phyloP scores from a whole-genome alignment of 2,329 filamentous ascomycete species.

The Venturia carpophila region DNA sequence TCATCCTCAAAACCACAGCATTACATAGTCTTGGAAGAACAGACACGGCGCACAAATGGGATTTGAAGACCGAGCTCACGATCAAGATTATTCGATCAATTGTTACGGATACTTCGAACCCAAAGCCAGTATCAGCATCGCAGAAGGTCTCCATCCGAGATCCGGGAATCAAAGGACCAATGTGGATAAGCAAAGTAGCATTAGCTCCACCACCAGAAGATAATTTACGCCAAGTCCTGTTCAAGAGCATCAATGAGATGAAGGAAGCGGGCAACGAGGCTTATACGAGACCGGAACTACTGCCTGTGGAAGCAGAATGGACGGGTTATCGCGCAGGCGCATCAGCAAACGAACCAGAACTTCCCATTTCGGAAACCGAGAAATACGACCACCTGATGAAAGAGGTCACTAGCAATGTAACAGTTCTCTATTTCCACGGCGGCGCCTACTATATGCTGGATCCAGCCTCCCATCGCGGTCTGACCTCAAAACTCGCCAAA shows the following conservation, averaged over 20 bases:
- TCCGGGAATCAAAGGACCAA: slow-evolving; percentile 63
- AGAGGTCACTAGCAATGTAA: slow-evolving; percentile 56
- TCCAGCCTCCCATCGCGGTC: slow-evolving; percentile 57
- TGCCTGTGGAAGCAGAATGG: slow-evolving; percentile 64
- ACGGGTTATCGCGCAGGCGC: slow-evolving; percentile 52
- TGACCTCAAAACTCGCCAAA: slow-evolving; percentile 56
- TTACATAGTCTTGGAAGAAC: slow-evolving; percentile 61
- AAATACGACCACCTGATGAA: slow-evolving; percentile 61
- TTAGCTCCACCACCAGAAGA: slow-evolving; percentile 53
- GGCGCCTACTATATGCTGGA: slow-evolving; percentile 69
- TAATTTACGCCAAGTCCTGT: slow-evolving; percentile 46
- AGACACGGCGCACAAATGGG: slow-evolving; percentile 65
- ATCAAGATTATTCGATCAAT: slow-evolving; percentile 49
- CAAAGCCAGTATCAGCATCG: slow-evolving; percentile 47
- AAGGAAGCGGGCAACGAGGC: slow-evolving; percentile 32
- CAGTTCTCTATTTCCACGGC: slow-evolving; percentile 67
- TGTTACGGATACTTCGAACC: slow-evolving; percentile 26
- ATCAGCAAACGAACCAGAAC: slow-evolving; percentile 2
- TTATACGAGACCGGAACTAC: slow-evolving; percentile 46
- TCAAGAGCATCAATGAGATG: slow-evolving; percentile 51
- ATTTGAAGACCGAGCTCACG: slow-evolving; percentile 65
- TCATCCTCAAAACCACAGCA: slow-evolving; percentile 46
- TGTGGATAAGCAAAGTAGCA: slow-evolving; percentile 71
- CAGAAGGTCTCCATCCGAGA: slow-evolving; percentile 58
- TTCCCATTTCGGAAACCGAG: slow-evolving; percentile 50